A percentile compares a stretch with the other conserved stretches of the same genome.
These are phyloP conservation scores for Ogataea pini DNA, from an alignment of 805 yeast genomes.

Conservation along the genomic window DNA sequence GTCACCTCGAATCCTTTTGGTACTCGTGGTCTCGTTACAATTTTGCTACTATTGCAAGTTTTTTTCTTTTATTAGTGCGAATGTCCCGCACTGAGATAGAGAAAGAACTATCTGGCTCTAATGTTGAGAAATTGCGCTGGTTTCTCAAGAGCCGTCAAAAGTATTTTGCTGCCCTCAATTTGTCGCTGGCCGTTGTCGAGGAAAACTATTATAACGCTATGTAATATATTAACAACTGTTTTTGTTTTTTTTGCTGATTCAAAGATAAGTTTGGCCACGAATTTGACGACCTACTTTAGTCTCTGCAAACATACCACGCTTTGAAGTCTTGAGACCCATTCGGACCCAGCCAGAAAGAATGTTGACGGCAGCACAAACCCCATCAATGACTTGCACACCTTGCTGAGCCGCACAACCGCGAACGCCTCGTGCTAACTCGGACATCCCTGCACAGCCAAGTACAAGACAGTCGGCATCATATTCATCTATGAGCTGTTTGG, in stretches of 20 bases:
- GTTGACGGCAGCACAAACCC: slow-evolving; percentile 30
- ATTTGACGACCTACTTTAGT: slow-evolving; percentile 8
- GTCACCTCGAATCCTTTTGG: slow-evolving; percentile 21
- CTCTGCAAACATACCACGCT: slow-evolving; percentile 28
- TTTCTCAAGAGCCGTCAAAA: slow-evolving; percentile 13
- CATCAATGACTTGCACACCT: slow-evolving; percentile 82
- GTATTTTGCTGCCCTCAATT: neutral
- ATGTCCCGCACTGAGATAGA: slow-evolving; percentile 5
- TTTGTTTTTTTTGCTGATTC: neutral
- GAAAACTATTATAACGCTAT: neutral
- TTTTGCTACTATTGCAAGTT: slow-evolving; percentile 20
- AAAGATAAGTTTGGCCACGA: slow-evolving; percentile 13
- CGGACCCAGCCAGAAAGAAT: slow-evolving; percentile 37
- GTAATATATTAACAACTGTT: neutral
- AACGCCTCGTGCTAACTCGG: slow-evolving; percentile 89
- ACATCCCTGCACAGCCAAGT: slow-evolving; percentile 65
- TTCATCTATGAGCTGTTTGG: slow-evolving; percentile 29
- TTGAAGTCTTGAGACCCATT: slow-evolving; percentile 35
- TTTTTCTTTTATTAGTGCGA: slow-evolving; percentile 11
- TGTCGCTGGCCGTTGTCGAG: neutral
- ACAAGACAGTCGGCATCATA: slow-evolving; percentile 64
- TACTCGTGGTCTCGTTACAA: slow-evolving; percentile 20
- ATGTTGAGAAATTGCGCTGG: slow-evolving; percentile 19
- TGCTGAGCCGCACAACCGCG: slow-evolving; percentile 93
- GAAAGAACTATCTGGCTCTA: neutral